Percentiles rank a stretch among this genome's conserved stretches.
Conservation (phyloP, 495 filamentous ascomycete genomes). For the Hypoxylon trugodes region DNA sequence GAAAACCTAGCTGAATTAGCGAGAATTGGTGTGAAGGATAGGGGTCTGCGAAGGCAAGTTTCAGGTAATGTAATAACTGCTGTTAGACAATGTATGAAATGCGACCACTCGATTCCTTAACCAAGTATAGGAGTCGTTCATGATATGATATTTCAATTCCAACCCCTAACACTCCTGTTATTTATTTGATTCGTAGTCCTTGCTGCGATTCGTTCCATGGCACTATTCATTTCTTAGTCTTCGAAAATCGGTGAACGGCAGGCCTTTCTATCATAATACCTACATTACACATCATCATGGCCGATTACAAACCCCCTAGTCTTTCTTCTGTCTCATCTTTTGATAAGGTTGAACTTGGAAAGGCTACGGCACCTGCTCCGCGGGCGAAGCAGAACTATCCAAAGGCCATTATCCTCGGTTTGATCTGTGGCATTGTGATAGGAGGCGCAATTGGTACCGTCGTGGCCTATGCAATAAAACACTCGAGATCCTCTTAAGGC, state of each 20-base stretch:
- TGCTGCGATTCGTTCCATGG: too few relatives aligned
- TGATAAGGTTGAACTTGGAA: background rate
- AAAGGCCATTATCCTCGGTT: conserved; percentile 7
- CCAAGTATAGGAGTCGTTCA: background rate
- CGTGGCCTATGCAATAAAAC: conserved; percentile 4
- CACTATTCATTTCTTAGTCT: too few relatives aligned
- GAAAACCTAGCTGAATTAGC: too few relatives aligned
- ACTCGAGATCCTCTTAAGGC: conserved; percentile 5
- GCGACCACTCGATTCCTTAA: background rate
- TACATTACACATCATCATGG: too few relatives aligned
- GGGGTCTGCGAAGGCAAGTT: background rate
- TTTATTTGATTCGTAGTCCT: background rate
- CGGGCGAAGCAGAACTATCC: conserved; percentile 1
- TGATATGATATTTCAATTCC: background rate
- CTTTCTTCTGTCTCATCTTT: background rate
- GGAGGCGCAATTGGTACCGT: conserved; percentile 10
- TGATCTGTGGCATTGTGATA: conserved; percentile 11
- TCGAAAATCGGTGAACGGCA: too few relatives aligned
- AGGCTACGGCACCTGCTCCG: background rate
- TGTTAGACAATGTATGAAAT: background rate
- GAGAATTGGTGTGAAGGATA: too few relatives aligned
- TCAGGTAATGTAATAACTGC: background rate
- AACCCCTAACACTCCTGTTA: background rate
- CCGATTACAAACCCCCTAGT: background rate
- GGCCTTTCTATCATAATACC: too few relatives aligned